Base-by-base conservation (phyloP, 73 alveolate species). In the Halteria grandinella region DNA sequence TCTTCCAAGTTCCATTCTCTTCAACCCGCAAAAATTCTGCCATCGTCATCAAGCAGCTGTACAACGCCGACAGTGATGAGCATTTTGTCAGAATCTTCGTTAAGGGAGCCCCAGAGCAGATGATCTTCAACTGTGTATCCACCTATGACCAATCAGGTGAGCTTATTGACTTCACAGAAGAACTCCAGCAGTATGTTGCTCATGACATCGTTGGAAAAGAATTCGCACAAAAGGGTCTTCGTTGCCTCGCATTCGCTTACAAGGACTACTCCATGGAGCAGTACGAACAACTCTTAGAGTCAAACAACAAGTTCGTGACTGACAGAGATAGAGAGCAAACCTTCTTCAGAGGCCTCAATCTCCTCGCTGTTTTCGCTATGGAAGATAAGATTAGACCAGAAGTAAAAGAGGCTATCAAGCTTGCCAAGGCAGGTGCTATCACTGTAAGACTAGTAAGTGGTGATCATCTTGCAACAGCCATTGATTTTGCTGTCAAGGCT, bases 401-500 rank as follows among this genome's bases (percentile, higher is more conserved):
- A 33, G 79, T 73, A 12, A 57, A 37, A 18, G 10, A 39, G 40
- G 11, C 83, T 20, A 60, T 73, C 41, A 39, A 63, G 32, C 33
- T 7, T 62, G 64, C 80, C 39, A 21, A 62, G 7, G 59, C 4
- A 37, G 86, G 80, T 10, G 60, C n/a, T 14, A 62, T 73, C 52
- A 73, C 84, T 18, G 47, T 60, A 20, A 53, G 86, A 73, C 31
- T 73, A 5, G 64, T 73, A 37, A 73, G 75, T 57, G 86, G 86
- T 17, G 86, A 73, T 37, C 82, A 73, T 47, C 11, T 60, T 39
- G 62, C 57, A 33, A 73, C 86, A 12, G 86, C 86, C 20, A 73
- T 25, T 11, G 60, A 44, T 47, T 60, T 73, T 17, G 86, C 86
- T 6, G 60, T 62, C 41, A 44, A 62, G 43, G 78, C 78, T 6